Evolutionary conservation across 257 asterid genomes (phyloP), one percentile per base, ranked within the genome.

Genomic region (Penstemon barbatus): DNA sequence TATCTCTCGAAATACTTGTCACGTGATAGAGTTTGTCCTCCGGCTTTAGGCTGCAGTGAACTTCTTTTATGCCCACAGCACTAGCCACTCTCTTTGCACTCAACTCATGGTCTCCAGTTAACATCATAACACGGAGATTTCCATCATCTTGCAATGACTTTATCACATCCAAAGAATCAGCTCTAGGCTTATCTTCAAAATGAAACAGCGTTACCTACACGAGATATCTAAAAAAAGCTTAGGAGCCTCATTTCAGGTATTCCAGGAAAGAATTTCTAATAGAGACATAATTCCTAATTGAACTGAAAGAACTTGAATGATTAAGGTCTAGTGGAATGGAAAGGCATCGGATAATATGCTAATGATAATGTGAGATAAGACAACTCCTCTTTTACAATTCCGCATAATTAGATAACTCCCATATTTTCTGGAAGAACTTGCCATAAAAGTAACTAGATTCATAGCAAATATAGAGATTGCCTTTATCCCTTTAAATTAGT

Each of bases 11-110:
- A 70, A 87, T 89, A 53, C 77, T 82, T 9, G 95, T 87, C 55
- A 91, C 99, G 0, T 91, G 99, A 82, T 80, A 87, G 62, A 94
- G 89, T 78, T 94, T 94, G 78, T 94, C 99, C 84, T 94, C 99
- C 0, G 99, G 99, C 83, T 89, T 94, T 60, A 94, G 86, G 80
- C 83, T 69, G 83, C 90, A 86, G 78, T 91, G 84, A 51, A 94
- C 97, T 76, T 94, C 97, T 75, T 79, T 79, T 74, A 94, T 91
- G 70, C 97, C 97, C 63, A 89, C 96, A 36, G 96, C 89, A 70
- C 91, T 85, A 15, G 98, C 99, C 56, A 91, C 98, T 72, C 99
- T 87, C 88, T 83, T 61, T 43, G 98, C 99, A 72, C 98, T 94
- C 58, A 84, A 82, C 79, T 94, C 89, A 71, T 94, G 97, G 74